Percentiles rank a stretch among this genome's conserved stretches.
phyloP scores from a whole-genome alignment of 306 rosid species.

The Rubus parviflorus region DNA sequence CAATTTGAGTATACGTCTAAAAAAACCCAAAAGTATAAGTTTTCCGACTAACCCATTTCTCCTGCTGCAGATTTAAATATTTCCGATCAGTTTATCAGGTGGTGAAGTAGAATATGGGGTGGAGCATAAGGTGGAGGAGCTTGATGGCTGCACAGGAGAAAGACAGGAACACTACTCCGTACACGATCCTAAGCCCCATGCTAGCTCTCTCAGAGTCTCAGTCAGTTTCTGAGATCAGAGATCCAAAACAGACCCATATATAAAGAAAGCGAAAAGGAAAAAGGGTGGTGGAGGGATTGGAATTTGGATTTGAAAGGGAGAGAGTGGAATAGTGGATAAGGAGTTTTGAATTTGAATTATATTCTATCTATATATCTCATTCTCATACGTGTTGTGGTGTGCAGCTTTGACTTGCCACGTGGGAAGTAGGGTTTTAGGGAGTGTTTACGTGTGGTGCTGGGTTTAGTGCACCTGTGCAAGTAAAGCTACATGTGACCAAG shows the following conservation, averaged over 20 bases:
- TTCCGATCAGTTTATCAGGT: slow-evolving; percentile 15
- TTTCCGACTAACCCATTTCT: slow-evolving; percentile 23
- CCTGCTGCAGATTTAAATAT: neutral
- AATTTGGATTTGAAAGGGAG: slow-evolving; percentile 18
- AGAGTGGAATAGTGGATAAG: slow-evolving; percentile 21
- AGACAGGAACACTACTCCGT: slow-evolving; percentile 52
- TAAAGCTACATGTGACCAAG: neutral
- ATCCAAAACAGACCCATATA: neutral
- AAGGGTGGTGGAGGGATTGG: neutral
- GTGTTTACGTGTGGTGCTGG: slow-evolving; percentile 16
- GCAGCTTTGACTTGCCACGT: slow-evolving; percentile 17
- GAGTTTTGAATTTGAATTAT: neutral
- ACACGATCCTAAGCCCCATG: slow-evolving; percentile 39
- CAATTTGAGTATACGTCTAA: neutral
- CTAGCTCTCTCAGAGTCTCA: neutral
- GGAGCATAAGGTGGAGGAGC: slow-evolving; percentile 48
- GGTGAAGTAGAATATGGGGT: slow-evolving; percentile 45
- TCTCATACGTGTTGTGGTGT: slow-evolving; percentile 16
- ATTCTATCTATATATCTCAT: neutral
- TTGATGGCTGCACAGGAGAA: slow-evolving; percentile 45
- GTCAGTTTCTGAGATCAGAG: neutral
- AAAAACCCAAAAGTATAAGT: neutral
- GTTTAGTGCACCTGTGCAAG: slow-evolving; percentile 11
- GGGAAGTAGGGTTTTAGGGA: slow-evolving; percentile 5
- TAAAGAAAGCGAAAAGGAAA: slow-evolving; percentile 3